Evolutionary conservation across 1,284 basidiomycete genomes (phyloP), one percentile per base, ranked within the genome.

Genomic region (Leccinum fallax): DNA sequence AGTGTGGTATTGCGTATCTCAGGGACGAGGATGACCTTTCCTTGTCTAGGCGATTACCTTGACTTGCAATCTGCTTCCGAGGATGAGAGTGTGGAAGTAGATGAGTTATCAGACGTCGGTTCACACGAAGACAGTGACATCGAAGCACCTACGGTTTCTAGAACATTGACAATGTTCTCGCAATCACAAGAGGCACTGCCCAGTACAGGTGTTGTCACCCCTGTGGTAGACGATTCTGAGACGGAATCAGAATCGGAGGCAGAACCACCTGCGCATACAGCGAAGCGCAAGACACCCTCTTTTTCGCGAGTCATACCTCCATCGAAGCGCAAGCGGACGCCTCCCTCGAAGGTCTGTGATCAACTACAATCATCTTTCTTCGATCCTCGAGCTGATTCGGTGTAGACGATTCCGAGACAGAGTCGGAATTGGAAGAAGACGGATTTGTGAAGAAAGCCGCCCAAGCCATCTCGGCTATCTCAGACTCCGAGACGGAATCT

Each of bases 41-140:
- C 21, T 19, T 52, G 2, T 61, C 40, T 56, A 80, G 78, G 65
- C 19, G 68, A 74, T 43, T 72, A 79, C 26, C 61, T 84, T 55
- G 78, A 78, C 32, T 62, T 83, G 5, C 78, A 80, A 43, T 84
- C 82, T 13, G 81, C 75, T 28, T 83, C 83, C 4, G 80, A 86
- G 71, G 75, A 84, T 58, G 76, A 82, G 61, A 62, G 69, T 52
- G 61, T 76, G 67, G 66, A 79, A 62, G 60, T 75, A 66, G 63
- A 75, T 59, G 69, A 80, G 21, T 61, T 68, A 13, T 64, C 70
- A 8, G 71, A 70, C 68, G 11, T 65, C 53, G 43, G 56, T 46
- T 67, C 65, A 26, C 53, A 65, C 65, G 53, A 53, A 51, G 63
- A 63, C 19, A 59, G 51, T 10, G 64, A 62, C 48, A n/a, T 5